A percentile compares a stretch with the other conserved stretches of the same genome.
Conservation (phyloP, 192 early-diverging fungal genomes). For the Ambispora gerdemannii region DNA sequence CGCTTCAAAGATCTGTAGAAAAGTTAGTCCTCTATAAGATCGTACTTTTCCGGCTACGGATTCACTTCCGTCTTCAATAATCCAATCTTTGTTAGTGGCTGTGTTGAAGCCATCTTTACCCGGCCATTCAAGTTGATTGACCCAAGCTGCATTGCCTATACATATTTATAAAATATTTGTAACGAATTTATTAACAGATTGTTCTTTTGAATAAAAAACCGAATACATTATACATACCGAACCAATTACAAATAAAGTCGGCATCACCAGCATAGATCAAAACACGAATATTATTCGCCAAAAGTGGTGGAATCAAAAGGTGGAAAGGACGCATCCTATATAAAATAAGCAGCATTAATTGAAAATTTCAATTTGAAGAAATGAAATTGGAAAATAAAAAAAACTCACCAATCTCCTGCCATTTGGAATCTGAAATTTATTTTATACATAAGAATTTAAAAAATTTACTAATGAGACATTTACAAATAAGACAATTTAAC, state of each 20-base stretch:
- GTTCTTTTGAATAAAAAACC: background rate
- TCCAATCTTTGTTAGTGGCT: constrained; percentile 71
- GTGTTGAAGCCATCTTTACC: constrained; percentile 66
- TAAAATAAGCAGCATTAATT: background rate
- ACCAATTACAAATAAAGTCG: constrained; percentile 92
- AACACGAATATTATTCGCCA: constrained; percentile 77
- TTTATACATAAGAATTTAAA: too few species aligned
- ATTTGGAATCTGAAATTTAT: constrained; percentile 72
- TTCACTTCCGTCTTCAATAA: constrained; percentile 48
- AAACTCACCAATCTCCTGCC: constrained; percentile 68
- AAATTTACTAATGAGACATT: too few species aligned
- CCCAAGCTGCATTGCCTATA: constrained; percentile 90
- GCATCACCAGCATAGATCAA: constrained; percentile 92
- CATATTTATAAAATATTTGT: constrained; percentile 23
- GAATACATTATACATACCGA: constrained; percentile 38
- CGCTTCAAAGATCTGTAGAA: constrained; percentile 80
- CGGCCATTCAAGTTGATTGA: constrained; percentile 79
- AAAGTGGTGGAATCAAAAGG: constrained; percentile 60
- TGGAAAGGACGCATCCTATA: constrained; percentile 80
- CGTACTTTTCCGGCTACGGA: constrained; percentile 66
- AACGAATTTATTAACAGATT: background rate
- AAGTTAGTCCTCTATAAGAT: constrained; percentile 69
- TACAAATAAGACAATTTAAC: too few species aligned
- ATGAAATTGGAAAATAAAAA: background rate
- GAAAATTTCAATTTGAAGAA: background rate